A percentile compares a stretch with the other conserved stretches of the same genome.
These are phyloP conservation scores for Kandelia obovata DNA, from an alignment of 345 rosid genomes.

Conservation along the genomic window DNA sequence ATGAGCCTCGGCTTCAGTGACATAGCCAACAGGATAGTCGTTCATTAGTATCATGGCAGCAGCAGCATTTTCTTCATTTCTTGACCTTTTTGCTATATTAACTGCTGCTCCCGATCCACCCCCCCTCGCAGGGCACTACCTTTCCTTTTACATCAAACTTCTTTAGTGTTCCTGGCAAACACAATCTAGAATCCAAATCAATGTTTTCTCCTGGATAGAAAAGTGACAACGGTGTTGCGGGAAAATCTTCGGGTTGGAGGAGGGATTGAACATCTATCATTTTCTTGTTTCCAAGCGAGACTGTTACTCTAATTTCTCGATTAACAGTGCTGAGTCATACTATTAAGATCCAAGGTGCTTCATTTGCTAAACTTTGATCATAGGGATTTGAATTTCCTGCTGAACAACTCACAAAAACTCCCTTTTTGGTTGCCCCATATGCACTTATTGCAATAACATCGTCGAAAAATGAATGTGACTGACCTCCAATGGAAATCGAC, in stretches of 20 bases:
- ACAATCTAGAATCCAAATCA: background rate
- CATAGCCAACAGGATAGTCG: background rate
- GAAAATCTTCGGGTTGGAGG: conserved; percentile 6
- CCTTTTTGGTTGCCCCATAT: conserved; percentile 28
- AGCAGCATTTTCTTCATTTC: conserved; percentile 12
- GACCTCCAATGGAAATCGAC: conserved; percentile 50
- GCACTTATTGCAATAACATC: conserved; percentile 31
- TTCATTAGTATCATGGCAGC: conserved; percentile 20
- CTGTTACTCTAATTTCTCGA: conserved; percentile 24
- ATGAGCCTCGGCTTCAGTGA: background rate
- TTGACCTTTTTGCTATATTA: conserved; percentile 1
- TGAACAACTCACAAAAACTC: conserved; percentile 34
- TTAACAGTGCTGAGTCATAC: conserved; percentile 35
- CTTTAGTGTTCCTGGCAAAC: conserved; percentile 7
- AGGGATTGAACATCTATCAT: conserved; percentile 8
- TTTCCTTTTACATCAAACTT: conserved; percentile 9
- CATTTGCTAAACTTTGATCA: conserved; percentile 14
- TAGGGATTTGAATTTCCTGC: conserved; percentile 37
- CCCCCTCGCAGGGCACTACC: conserved; percentile 9
- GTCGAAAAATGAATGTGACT: conserved; percentile 18
- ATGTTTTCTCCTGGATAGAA: conserved; percentile 9
- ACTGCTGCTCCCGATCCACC: background rate
- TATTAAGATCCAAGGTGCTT: conserved; percentile 39
- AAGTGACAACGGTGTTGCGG: conserved; percentile 1
- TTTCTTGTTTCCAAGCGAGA: conserved; percentile 30